Evolutionary conservation across 106 monocot genomes (phyloP).

Genomic region (Dioscorea dumetorum): DNA sequence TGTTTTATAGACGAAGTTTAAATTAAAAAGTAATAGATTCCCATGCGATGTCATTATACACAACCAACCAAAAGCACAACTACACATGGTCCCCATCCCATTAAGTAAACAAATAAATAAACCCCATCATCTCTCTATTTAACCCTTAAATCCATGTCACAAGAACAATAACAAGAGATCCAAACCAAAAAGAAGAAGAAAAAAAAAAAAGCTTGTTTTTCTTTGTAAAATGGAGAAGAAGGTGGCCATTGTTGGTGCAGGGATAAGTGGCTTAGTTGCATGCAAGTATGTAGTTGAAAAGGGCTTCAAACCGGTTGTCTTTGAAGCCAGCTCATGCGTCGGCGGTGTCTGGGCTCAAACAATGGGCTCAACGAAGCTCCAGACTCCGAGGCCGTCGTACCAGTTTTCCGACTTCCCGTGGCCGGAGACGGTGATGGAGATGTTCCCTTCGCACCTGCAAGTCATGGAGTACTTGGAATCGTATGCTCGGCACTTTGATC

Average conservation of each 20-base stretch:
- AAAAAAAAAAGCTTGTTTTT: too few species aligned
- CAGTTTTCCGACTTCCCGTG: constrained; percentile 54
- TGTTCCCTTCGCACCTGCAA: constrained; percentile 19
- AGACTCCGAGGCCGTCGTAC: constrained; percentile 26
- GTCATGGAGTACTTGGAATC: constrained; percentile 28
- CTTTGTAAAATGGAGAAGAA: constrained; percentile 16
- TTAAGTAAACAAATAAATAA: too few species aligned
- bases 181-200: too few species aligned
- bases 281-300: constrained; percentile 33
- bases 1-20: too few species aligned
- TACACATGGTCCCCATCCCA: too few species aligned
- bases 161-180: too few species aligned
- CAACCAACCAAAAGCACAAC: too few species aligned
- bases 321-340: constrained; percentile 24
- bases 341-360: constrained; percentile 50
- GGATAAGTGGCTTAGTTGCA: constrained; percentile 45
- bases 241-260: constrained; percentile 46
- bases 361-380: constrained; percentile 34
- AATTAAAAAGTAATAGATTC: too few species aligned
- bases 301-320: constrained; percentile 28
- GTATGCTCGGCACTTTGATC: constrained; percentile 30
- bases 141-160: too few species aligned
- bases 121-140: too few species aligned
- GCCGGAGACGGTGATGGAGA: constrained; percentile 19
- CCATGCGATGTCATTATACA: too few species aligned